Base-by-base conservation (phyloP, 257 asterid species). In the Penstemon newberryi region DNA sequence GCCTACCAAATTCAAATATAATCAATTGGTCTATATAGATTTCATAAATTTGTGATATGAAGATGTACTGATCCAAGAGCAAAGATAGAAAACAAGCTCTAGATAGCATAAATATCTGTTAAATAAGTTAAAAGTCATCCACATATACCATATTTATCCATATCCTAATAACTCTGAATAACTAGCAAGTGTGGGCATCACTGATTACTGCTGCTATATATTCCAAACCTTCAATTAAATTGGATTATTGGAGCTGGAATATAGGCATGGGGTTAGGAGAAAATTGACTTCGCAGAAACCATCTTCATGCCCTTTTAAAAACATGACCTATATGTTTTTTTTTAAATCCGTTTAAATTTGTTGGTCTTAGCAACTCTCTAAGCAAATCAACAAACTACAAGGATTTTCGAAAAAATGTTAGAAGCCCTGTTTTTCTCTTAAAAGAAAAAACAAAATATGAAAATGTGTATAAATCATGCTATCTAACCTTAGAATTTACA, bases 171-270 rank as follows among this genome's bases (percentile, higher is more conserved):
- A 49, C 50, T 40, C 39, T 56, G 44, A 44, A 39, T 49, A 50
- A 39, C 65, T 65, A 40, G 12, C 37, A 72, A 50, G n/a, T 49
- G 51, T 51, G 56, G 7, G 51, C 33, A 58, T 39, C 15, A 15
- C 6, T 37, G 10, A 18, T 45, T 49, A 15, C 12, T 40, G 43
- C 45, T 56, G 38, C 56, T 59, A 73, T 25, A 73, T 11, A 63
- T 42, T 59, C 37, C 4, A 42, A 73, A 7, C 7, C 39, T 12
- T 51, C 18, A 15, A 36, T 51, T 41, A 36, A 70, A 12, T 70
- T 19, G 41, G 56, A 46, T 61, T 45, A 62, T 60, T 3, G 60
- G 18, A 10, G 74, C 60, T 52, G 56, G 50, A 55, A 51, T 15
- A 60, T 50, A 54, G 59, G 45, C 41, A 57, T 38, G 46, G 53